A percentile compares a stretch with the other conserved stretches of the same genome.
Evolutionary conservation across 2,329 filamentous ascomycete species (phyloP).

Genomic region (Helotiales sp.): DNA sequence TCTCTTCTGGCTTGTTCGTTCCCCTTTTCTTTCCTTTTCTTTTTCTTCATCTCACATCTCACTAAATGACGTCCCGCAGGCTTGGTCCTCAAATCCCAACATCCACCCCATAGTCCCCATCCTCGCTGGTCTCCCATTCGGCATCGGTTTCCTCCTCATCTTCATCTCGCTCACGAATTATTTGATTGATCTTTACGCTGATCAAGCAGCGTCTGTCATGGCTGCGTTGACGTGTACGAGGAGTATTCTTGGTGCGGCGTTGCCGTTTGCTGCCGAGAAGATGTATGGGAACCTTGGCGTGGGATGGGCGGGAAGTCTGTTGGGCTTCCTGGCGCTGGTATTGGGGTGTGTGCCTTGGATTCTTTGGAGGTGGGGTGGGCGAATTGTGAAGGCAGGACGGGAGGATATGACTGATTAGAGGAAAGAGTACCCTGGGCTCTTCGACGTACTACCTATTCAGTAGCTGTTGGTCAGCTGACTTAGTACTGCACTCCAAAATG

Average conservation of each 20-base stretch:
- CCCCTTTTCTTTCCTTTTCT: no score
- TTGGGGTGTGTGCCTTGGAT: no score
- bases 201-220: background rate
- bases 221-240: background rate
- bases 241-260: background rate
- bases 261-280: background rate
- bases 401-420: no score
- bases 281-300: background rate
- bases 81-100: background rate
- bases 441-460: no score
- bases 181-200: background rate
- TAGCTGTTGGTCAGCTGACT: no score
- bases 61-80: no score
- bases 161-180: background rate
- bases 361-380: no score
- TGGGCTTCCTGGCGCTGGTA: background rate
- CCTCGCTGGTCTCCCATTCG: background rate
- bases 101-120: background rate
- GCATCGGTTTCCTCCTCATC: background rate
- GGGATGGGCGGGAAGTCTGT: background rate
- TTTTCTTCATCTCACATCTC: no score
- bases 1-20: conserved; percentile 65
- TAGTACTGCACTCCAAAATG: no score
- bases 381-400: no score
- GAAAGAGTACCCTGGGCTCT: no score